Evolutionary conservation across 768 basidiomycete species (phyloP).

Genomic region (Macrolepiota dolichaula): DNA sequence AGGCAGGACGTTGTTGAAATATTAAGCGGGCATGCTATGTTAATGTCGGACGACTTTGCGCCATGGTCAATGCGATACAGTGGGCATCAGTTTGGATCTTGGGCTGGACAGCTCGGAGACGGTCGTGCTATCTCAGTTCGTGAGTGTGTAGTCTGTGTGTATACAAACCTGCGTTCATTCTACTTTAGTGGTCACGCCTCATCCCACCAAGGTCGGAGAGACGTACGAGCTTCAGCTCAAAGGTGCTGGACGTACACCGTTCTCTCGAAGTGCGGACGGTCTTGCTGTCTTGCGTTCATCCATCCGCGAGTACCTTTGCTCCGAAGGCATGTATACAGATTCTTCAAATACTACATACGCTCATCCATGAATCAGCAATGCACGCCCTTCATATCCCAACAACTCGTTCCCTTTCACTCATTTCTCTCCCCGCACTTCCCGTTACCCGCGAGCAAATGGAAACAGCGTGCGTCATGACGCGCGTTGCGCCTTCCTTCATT

Average conservation of each 20-base stretch:
- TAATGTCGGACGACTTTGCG: slow-evolving; percentile 60
- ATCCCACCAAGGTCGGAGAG: slow-evolving; percentile 50
- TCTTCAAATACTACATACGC: neutral
- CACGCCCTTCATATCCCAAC: slow-evolving; percentile 84
- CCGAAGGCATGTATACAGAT: slow-evolving; percentile 61
- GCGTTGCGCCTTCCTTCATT: slow-evolving; percentile 86
- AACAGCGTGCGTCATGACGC: slow-evolving; percentile 70
- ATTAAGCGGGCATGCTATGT: slow-evolving; percentile 70
- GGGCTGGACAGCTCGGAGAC: slow-evolving; percentile 95
- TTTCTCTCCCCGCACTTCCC: slow-evolving; percentile 67
- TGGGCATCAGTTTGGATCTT: slow-evolving; percentile 85
- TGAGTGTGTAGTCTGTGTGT: slow-evolving; percentile 19
- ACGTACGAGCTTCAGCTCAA: slow-evolving; percentile 91
- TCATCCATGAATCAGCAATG: slow-evolving; percentile 30
- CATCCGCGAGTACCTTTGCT: slow-evolving; percentile 89
- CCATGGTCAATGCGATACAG: slow-evolving; percentile 92
- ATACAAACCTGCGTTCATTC: neutral
- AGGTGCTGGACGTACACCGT: slow-evolving; percentile 92
- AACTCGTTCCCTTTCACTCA: slow-evolving; percentile 79
- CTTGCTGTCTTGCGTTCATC: slow-evolving; percentile 94
- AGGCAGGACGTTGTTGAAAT: slow-evolving; percentile 79
- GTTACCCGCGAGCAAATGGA: slow-evolving; percentile 77
- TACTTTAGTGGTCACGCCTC: slow-evolving; percentile 69
- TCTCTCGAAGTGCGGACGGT: slow-evolving; percentile 89
- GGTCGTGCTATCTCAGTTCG: slow-evolving; percentile 90